Base-by-base conservation (phyloP, 305 asterid species). In the Fraxinus floribunda region DNA sequence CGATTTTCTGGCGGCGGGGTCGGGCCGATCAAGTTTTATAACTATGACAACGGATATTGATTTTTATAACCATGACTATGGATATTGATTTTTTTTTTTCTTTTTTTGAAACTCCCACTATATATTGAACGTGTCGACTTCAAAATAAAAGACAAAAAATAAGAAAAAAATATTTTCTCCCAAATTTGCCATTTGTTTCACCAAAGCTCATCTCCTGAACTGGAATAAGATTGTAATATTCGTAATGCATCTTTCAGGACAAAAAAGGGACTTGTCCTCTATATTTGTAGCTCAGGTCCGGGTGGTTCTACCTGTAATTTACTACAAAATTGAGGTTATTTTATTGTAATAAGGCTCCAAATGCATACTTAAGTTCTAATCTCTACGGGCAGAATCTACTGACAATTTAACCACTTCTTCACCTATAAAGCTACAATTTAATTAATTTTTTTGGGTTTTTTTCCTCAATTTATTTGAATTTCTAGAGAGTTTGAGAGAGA, bases 381-480 rank as follows among this genome's bases (percentile, higher is more conserved):
- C 82, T 30, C 29, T 34, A 71, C 34, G 38, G 86, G 81, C 86
- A 83, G 49, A 83, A 72, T 83, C 52, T 83, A 62, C 84, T 73
- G 83, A 87, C 90, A 85, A 83, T 52, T 79, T 85, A 80, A 83
- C 87, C 78, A 83, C 83, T 81, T 30, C 83, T 68, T 30, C 83
- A 38, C 81, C 46, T 46, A 75, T 30, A 32, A 55, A 78, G 52
- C 36, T 20, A 44, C 35, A 77, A 13, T 39, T 9, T 24, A 60
- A 55, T 52, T 8, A 41, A 13, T 5, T 7, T 52, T 5, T 18
- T n/a, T 41, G 20, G 62, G 22, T 68, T 32, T 32, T 7, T 49
- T 9, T 13, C 18, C 29, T 49, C 22, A 18, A 39, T n/a, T 20
- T 62, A 26, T 52, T 78, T 44, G 52, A 80, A 49, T 7, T 60